Evolutionary conservation across 2,329 filamentous ascomycete species (phyloP), one percentile per base, ranked within the genome.

Genomic region (Laburnicola sp.): DNA sequence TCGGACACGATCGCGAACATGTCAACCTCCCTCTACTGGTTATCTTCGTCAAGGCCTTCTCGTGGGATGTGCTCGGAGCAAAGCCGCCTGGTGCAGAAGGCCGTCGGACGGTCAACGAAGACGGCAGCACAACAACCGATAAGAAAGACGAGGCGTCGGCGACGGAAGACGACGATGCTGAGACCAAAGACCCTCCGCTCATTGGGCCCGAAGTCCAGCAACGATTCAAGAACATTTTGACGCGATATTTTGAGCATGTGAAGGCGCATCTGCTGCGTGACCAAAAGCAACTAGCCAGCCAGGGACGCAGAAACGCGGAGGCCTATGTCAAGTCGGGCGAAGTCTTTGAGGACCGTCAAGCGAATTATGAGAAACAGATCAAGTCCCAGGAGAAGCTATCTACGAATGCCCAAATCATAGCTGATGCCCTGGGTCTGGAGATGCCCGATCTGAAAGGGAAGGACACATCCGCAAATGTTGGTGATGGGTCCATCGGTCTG

Each of bases 241-340:
- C 82, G 51, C 86, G 89, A 28, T 99, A 99, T 65, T 89, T 97
- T 59, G 90, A 97, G 48, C 92, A 96, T 68, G 89, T 97, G 59
- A 96, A 96, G 67, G 79, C 82, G 11, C 94, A 97, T 66, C 81
- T 99, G 27, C 73, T 92, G 27, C 87, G 89, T n/a, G 91, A 97
- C 64, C 94, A 99, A 70, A 94, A 96, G 72, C 87, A 88, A 35
- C 86, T 99, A 35, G 83, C 86, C 46, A 85, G 83, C 25, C 94
- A 99, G 75, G 91, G 89, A 47, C 89, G 91, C 57, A 91, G 93
- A 62, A 99, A 99, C 74, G 93, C 94, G 0, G 94, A 99, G 73
- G 94, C 93, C 4, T 99, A 99, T 65, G 93, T 99, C 64, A 97
- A 97, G 68, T 97, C 94, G 32, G 94, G 94, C 2, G 94, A 99